Conservation (phyloP, 257 asterid species). For the Plantago ovata region DNA sequence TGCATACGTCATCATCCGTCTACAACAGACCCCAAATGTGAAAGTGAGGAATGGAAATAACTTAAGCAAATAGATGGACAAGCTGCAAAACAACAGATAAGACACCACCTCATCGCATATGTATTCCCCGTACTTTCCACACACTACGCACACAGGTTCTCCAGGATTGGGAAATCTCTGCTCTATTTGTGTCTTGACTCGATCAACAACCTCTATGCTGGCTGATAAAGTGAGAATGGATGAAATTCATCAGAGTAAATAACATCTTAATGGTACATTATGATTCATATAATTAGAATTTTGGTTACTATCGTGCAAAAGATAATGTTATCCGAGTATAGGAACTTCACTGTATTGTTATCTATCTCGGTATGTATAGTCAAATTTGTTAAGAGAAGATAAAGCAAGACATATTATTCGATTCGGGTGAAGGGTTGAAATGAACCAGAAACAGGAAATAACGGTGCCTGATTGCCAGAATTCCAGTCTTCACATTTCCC, state of each 20-base stretch:
- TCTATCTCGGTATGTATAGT: background rate
- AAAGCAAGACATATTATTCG: conserved; percentile 3
- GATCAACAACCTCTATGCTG: conserved; percentile 34
- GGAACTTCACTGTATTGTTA: too few species aligned
- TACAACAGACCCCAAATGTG: conserved; percentile 26
- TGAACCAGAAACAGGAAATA: conserved; percentile 45
- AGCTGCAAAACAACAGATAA: conserved; percentile 5
- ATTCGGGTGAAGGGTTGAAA: conserved; percentile 14
- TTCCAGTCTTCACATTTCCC: conserved; percentile 16
- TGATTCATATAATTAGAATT: too few species aligned
- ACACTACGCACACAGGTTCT: conserved; percentile 71
- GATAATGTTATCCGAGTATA: too few species aligned
- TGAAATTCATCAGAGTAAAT: conserved; percentile 17
- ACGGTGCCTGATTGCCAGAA: conserved; percentile 24
- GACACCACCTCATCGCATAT: conserved; percentile 72
- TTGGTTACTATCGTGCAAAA: too few species aligned
- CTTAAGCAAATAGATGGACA: conserved; percentile 10
- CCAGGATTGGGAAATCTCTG: conserved; percentile 82
- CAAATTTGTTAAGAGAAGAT: background rate
- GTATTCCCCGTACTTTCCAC: conserved; percentile 88
- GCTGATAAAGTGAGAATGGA: conserved; percentile 33
- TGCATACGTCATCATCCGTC: conserved; percentile 87
- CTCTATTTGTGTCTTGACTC: conserved; percentile 50
- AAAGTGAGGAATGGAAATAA: conserved; percentile 11
- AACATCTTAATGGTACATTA: background rate